phyloP scores from a whole-genome alignment of 768 basidiomycete genomes.

The Russula vinacea region DNA sequence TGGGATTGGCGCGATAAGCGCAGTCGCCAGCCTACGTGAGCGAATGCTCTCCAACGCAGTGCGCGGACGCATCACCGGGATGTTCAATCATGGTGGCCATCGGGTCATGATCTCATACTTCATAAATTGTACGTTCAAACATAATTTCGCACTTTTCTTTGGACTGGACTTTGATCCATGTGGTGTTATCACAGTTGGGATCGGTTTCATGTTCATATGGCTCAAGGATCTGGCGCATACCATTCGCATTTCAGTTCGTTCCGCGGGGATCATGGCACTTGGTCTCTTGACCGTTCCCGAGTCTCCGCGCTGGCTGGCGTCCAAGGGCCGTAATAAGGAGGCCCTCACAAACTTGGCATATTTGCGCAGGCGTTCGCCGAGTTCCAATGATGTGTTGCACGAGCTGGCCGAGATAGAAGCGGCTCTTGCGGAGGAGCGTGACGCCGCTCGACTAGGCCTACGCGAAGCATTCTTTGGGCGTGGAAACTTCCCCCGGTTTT shows the following conservation, averaged over 20 bases:
- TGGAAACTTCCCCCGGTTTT: conserved; percentile 80
- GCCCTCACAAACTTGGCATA: conserved; percentile 62
- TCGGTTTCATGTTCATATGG: conserved; percentile 52
- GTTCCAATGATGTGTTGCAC: conserved; percentile 47
- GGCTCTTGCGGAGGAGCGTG: conserved; percentile 69
- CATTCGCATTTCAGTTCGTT: conserved; percentile 72
- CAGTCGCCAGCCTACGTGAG: conserved; percentile 85
- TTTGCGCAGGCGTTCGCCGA: conserved; percentile 47
- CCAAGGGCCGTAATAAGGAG: conserved; percentile 52
- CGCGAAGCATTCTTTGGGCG: conserved; percentile 76
- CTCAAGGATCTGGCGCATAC: conserved; percentile 61
- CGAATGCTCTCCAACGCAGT: conserved; percentile 87
- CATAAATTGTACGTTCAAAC: conserved; percentile 57
- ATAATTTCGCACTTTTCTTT: background rate
- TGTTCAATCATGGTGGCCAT: conserved; percentile 82
- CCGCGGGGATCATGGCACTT: conserved; percentile 65
- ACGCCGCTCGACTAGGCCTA: conserved; percentile 57
- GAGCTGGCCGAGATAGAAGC: conserved; percentile 83
- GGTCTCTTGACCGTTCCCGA: conserved; percentile 69
- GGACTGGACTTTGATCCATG: background rate
- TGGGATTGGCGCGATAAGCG: conserved; percentile 79
- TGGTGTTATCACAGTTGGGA: conserved; percentile 46
- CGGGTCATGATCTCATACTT: conserved; percentile 84
- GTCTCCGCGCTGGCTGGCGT: conserved; percentile 75
- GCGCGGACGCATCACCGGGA: conserved; percentile 78